Evolutionary conservation across 2,329 filamentous ascomycete genomes (phyloP), one percentile per base, ranked within the genome.

Genomic region (Canariomyces notabilis): DNA sequence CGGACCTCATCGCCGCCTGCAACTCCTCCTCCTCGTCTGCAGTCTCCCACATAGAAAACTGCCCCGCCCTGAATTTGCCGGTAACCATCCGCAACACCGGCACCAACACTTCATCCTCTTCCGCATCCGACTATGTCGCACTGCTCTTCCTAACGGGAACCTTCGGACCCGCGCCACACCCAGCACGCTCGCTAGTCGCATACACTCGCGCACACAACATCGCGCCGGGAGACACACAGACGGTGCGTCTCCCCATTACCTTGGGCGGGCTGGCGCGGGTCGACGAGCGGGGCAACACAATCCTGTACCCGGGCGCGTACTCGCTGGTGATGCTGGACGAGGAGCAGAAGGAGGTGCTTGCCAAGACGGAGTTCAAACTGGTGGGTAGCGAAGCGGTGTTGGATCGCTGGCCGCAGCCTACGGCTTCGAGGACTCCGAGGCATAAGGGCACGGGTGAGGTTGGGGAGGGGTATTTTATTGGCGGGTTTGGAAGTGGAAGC

Each of bases 221-320:
- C 33, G 44, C 55, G 26, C 56, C 64, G 0, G 64, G 64, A 1
- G 48, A 56, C 11, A 60, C n/a, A n/a, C n/a, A n/a, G n/a, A n/a
- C n/a, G n/a, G n/a, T n/a, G n/a, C 57, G 0, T 49, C 37, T 6
- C 66, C 55, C 2, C 68, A 61, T 0, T 53, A 55, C 1, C 53
- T 79, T 5, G 59, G 64, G 8, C 54, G 75, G 31, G 75, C 67
- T 5, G 59, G 79, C 2, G 75, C 70, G 1, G 67, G 64, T 29
- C 57, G 72, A 78, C 48, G 65, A 70, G 37, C 59, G 61, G 5
- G 76, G 76, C 2, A 70, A 74, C 50, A 67, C 65, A 39, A 68
- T 76, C n/a, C 51, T 79, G n/a, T 78, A 74, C 59, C 75, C 74
- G 0, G 76, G 74, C 0, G 64, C 65, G 19, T 79, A 79, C 51